Evolutionary conservation across 495 filamentous ascomycete species (phyloP).

Genomic region (Aspergillus conjunctus): DNA sequence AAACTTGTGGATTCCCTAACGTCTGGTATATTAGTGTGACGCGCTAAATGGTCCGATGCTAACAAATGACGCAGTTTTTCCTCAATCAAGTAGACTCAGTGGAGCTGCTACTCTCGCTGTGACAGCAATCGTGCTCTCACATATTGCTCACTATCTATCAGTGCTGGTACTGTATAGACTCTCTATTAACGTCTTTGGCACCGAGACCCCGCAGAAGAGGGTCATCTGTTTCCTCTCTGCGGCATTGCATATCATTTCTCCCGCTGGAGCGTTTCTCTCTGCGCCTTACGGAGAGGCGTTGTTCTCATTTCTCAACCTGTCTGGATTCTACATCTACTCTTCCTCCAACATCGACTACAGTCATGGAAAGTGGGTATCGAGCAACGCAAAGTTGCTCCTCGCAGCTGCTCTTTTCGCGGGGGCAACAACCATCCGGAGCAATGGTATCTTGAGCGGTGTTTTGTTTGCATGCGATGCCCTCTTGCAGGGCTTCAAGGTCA

Average conservation of each 20-base stretch:
- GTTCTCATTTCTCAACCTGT: conserved; percentile 77
- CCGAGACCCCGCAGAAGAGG: conserved; percentile 29
- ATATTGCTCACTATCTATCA: conserved; percentile 73
- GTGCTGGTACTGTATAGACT: conserved; percentile 68
- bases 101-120: conserved; percentile 40
- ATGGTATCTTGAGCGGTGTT: conserved; percentile 82
- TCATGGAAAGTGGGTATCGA: conserved; percentile 23
- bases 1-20: conserved; percentile 48
- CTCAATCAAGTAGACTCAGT: conserved; percentile 26
- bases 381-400: conserved; percentile 54
- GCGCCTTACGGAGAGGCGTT: conserved; percentile 83
- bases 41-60: conserved; percentile 2
- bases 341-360: conserved; percentile 48
- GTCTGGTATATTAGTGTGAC: conserved; percentile 44
- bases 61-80: conserved; percentile 28
- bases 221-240: conserved; percentile 67
- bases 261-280: conserved; percentile 86
- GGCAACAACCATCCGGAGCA: conserved; percentile 77
- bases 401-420: conserved; percentile 70
- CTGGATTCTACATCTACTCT: conserved; percentile 70
- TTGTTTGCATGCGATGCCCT: conserved; percentile 64
- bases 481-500: conserved; percentile 32
- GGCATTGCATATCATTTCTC: conserved; percentile 76
- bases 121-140: conserved; percentile 64
- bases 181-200: conserved; percentile 41